Base-by-base conservation (phyloP, 2,329 filamentous ascomycete genomes). In the Pseudodiploospora longispora region DNA sequence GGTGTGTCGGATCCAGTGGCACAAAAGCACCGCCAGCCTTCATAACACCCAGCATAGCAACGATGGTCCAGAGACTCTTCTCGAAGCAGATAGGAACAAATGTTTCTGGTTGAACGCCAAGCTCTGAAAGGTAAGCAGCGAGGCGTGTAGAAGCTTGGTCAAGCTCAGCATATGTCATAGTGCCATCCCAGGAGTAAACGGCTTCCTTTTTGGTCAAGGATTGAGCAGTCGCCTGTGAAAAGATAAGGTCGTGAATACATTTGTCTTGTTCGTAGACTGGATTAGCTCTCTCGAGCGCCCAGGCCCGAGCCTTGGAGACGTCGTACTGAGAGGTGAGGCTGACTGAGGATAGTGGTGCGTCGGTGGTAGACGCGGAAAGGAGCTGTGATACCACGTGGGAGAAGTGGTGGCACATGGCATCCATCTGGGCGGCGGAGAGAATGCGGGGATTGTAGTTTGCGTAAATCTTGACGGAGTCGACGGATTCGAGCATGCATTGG, bases 51-150 rank as follows among this genome's bases (percentile, higher is more conserved):
- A 51, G 35, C 40, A 51, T 46, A 4, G 47, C 38, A 1, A 51
- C 43, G 8, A 51, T 30, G 4, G 47, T 38, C 47, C 44, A 50
- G 7, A 27, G 32, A 5, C 44, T 47, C 30, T 51, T 51, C 6
- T 51, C 43, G 30, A 50, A 50, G 30, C 42, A 49, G 9, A 51
- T n/a, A 2, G 45, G 49, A 5, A 51, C 43, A 27, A 44, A 6
- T 4, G 30, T 36, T 34, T 58, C 58, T 3, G 50, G 50, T 3
- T 44, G 36, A 27, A 66, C 51, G 43, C 27, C 27, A 10, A 19
- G n/a, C n/a, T 10, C 34, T 19, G 34, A 19, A 7, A 6, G 40
- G 35, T 28, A 39, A 27, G 19, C 10, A 12, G 3, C 31, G 38
- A 6, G 41, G 12, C 3, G 10, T 27, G 10, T 27, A n/a, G 4